Evolutionary conservation across 2,329 filamentous ascomycete genomes (phyloP), one percentile per base, ranked within the genome.

Genomic region (Apiospora sp.): DNA sequence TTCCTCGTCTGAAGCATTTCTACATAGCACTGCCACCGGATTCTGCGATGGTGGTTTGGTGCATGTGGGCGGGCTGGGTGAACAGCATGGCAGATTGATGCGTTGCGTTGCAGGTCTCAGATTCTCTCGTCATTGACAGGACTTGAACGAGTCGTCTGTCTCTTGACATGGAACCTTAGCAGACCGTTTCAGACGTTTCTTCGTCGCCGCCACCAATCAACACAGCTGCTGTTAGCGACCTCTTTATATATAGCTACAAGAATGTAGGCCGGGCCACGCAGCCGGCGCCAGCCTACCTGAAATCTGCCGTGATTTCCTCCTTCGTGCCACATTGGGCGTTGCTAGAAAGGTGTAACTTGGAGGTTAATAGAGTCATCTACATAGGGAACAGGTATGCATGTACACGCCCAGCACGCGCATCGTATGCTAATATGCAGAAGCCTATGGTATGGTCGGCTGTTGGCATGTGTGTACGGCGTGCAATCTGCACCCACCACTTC

Each of bases 141-240:
- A 64, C 58, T 64, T 64, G 58, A 37, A 41, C 58, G 34, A 64
- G 58, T 41, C 30, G n/a, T n/a, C 58, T 64, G 58, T 64, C 58
- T 64, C 58, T 64, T 34, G 58, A 41, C 58, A 41, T 64, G 58
- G 58, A 64, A 64, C 58, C 58, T 64, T 24, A 14, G 4, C 58
- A 64, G 34, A 41, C 58, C 58, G 58, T 64, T 64, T 64, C 58
- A 64, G 58, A 64, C 58, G 58, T 64, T 64, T 64, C 58, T 64
- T 64, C 19, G 34, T n/a, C 58, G 34, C 58, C 58, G 58, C 58
- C 58, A 64, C 58, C 58, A 64, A 64, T 64, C 58, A 64, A 5
- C 19, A 64, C 58, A 64, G 34, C 22, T 10, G 58, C 58, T n/a
- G 34, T 41, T 64, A 64, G 58, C 41, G 34, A 61, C 7, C 14